These are phyloP conservation scores for Rubroboletus satanas DNA, from an alignment of 768 basidiomycete genomes.

Conservation along the genomic window DNA sequence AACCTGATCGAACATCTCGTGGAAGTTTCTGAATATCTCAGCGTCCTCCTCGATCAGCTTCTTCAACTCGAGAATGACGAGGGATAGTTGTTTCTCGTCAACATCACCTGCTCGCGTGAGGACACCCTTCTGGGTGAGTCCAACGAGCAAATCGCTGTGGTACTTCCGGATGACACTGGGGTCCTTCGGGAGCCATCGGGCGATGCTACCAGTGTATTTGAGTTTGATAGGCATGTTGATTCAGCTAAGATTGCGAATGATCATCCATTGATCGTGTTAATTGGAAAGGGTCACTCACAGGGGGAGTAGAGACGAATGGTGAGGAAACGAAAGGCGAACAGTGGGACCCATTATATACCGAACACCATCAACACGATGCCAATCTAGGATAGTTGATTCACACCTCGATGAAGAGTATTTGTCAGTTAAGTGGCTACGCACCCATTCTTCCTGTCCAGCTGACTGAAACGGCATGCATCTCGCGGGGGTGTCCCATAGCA, in stretches of 20 bases:
- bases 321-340: background rate
- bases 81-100: slow-evolving; percentile 9
- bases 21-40: slow-evolving; percentile 18
- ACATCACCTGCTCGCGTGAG: slow-evolving; percentile 2
- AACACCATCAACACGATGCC: background rate
- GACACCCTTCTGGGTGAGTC: slow-evolving; percentile 20
- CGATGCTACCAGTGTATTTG: slow-evolving; percentile 19
- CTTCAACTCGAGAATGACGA: slow-evolving; percentile 20
- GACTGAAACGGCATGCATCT: background rate
- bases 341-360: slow-evolving; percentile 1
- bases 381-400: background rate
- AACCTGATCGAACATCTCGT: slow-evolving; percentile 23
- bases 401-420: background rate
- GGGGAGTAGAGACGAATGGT: background rate
- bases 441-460: background rate
- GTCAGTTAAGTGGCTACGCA: too few species aligned
- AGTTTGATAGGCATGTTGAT: slow-evolving; percentile 13
- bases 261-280: background rate
- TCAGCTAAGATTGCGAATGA: background rate
- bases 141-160: slow-evolving; percentile 27
- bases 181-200: slow-evolving; percentile 20
- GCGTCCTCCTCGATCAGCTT: slow-evolving; percentile 18
- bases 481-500: background rate
- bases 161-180: slow-evolving; percentile 6
- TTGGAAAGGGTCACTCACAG: slow-evolving; percentile 1